These are phyloP conservation scores for Mucor sp. DNA, from an alignment of 371 early-diverging fungal species.

Conservation along the genomic window DNA sequence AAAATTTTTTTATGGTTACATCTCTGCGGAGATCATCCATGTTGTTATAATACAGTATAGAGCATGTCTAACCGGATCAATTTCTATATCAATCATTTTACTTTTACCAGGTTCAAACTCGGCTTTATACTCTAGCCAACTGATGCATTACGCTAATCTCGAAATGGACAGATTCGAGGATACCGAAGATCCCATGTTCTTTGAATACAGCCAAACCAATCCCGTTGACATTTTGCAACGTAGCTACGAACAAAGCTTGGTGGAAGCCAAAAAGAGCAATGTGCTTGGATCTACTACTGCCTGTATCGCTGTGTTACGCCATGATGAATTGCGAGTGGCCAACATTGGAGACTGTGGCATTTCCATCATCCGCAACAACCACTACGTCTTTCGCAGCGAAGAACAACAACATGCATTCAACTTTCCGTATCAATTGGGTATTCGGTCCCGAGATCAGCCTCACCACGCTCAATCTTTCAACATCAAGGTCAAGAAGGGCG, in stretches of 20 bases:
- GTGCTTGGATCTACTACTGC: conserved; percentile 91
- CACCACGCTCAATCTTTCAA: conserved; percentile 72
- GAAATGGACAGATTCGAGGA: conserved; percentile 79
- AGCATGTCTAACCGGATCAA: conserved; percentile 8
- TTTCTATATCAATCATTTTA: conserved; percentile 21
- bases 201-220: conserved; percentile 72
- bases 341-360: conserved; percentile 96
- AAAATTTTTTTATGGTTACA: conserved; percentile 3
- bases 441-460: conserved; percentile 66
- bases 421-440: conserved; percentile 81
- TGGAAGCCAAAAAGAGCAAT: conserved; percentile 68
- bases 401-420: conserved; percentile 88
- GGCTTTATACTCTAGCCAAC: conserved; percentile 82
- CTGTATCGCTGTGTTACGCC: conserved; percentile 81
- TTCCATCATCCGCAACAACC: conserved; percentile 82
- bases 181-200: conserved; percentile 46
- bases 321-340: conserved; percentile 90
- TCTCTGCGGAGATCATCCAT: conserved; percentile 9
- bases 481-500: conserved; percentile 79
- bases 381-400: conserved; percentile 89
- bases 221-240: conserved; percentile 78
- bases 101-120: conserved; percentile 70
- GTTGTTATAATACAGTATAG: too few relatives aligned
- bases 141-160: conserved; percentile 89
- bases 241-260: conserved; percentile 74